These are phyloP conservation scores for Colletotrichum kahawae DNA, from an alignment of 2,329 filamentous ascomycete species.

Conservation along the genomic window DNA sequence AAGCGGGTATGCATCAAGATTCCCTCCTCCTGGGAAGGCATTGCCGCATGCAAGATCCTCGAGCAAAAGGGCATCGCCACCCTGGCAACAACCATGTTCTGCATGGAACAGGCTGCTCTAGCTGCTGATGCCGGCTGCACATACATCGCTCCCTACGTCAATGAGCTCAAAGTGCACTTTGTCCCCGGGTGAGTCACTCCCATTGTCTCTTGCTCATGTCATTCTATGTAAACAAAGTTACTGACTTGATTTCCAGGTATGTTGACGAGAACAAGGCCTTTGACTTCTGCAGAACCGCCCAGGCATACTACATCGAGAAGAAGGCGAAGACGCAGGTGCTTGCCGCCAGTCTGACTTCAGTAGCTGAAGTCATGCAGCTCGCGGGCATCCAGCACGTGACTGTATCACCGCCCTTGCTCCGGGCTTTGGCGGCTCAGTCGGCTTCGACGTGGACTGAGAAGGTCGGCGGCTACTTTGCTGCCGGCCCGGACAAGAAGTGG, in stretches of 20 bases:
- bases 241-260: constrained; percentile 40
- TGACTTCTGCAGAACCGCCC: constrained; percentile 53
- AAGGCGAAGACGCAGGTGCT: constrained; percentile 54
- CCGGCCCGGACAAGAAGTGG: constrained; percentile 31
- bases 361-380: constrained; percentile 62
- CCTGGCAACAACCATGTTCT: constrained; percentile 68
- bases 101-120: constrained; percentile 62
- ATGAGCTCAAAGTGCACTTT: constrained; percentile 68
- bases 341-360: constrained; percentile 61
- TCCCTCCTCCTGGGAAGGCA: constrained; percentile 66
- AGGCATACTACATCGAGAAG: constrained; percentile 54
- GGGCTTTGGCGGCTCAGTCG: constrained; percentile 45
- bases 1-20: constrained; percentile 67
- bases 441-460: constrained; percentile 34
- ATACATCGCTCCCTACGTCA: constrained; percentile 71
- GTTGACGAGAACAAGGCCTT: constrained; percentile 54
- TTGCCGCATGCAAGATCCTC: constrained; percentile 61
- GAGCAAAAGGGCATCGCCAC: constrained; percentile 61
- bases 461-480: constrained; percentile 32
- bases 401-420: constrained; percentile 58
- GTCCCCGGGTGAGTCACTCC: constrained; percentile 46
- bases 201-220: neutral
- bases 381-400: constrained; percentile 65
- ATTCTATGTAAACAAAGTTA: neutral
- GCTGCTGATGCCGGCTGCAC: constrained; percentile 62